Evolutionary conservation across 179 eudicot genomes (phyloP).

Genomic region (Silene noctiflora): DNA sequence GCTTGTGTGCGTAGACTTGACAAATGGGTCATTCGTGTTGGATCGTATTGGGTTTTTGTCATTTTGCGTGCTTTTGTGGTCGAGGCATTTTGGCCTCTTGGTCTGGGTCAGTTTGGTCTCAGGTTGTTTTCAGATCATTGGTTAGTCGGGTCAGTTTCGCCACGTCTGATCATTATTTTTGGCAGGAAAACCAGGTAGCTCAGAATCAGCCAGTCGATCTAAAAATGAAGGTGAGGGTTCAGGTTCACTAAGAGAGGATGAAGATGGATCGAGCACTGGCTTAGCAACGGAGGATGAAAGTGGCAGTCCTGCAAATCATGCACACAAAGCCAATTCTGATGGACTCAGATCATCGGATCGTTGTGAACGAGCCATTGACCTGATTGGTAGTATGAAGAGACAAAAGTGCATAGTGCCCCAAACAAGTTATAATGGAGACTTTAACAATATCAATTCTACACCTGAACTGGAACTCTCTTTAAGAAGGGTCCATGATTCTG

Average conservation of each 20-base stretch:
- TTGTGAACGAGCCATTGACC: slow-evolving; percentile 40
- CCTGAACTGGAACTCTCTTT: slow-evolving; percentile 50
- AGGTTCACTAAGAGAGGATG: slow-evolving; percentile 18
- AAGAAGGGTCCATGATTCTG: slow-evolving; percentile 28
- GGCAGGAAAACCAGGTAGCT: slow-evolving; percentile 22
- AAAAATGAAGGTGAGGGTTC: slow-evolving; percentile 24
- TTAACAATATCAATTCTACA: slow-evolving; percentile 22
- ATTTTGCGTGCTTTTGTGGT: too few species aligned
- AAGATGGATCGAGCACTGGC: slow-evolving; percentile 29
- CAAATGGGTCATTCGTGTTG: too few species aligned
- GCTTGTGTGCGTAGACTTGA: too few species aligned
- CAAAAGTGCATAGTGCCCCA: slow-evolving; percentile 17
- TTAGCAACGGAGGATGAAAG: slow-evolving; percentile 30
- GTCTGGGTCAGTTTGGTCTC: too few species aligned
- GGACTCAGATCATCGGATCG: slow-evolving; percentile 23
- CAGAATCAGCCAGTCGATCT: slow-evolving; percentile 19
- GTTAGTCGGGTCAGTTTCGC: too few species aligned
- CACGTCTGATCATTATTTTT: slow-evolving; percentile 1
- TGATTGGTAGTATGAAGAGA: slow-evolving; percentile 45
- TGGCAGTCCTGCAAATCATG: slow-evolving; percentile 21
- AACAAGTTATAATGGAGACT: slow-evolving; percentile 23
- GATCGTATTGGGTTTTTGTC: too few species aligned
- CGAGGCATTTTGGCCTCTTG: too few species aligned
- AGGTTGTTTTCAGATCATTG: too few species aligned
- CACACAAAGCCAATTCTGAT: slow-evolving; percentile 15